Percentiles rank a stretch among this genome's conserved stretches.
These are phyloP conservation scores for Ophiorrhiza pumila DNA, from an alignment of 257 asterid genomes.

Conservation along the genomic window DNA sequence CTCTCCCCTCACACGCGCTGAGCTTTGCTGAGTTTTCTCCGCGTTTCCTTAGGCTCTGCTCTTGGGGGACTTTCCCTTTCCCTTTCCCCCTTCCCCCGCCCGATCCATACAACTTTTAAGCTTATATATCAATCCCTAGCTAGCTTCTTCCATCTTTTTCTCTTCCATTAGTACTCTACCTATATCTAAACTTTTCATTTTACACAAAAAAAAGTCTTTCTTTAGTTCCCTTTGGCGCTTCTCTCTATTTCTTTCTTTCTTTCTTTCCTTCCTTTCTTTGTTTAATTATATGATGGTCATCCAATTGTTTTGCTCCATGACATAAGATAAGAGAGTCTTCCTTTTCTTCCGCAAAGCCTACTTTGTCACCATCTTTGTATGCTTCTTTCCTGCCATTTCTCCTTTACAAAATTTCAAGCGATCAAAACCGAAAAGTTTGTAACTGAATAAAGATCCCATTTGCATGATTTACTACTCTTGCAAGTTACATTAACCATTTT, in stretches of 20 bases:
- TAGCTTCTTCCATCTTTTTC: too few species aligned
- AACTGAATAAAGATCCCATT: constrained; percentile 30
- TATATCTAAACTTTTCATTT: too few species aligned
- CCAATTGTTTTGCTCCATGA: not conserved
- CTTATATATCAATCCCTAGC: too few species aligned
- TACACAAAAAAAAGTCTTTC: too few species aligned
- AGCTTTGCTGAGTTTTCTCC: constrained; percentile 43
- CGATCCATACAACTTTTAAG: too few species aligned
- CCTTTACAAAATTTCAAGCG: not conserved
- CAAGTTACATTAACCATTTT: not conserved
- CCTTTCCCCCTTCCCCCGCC: too few species aligned
- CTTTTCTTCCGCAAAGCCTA: constrained; percentile 50
- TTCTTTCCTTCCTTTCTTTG: not conserved
- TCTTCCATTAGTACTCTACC: too few species aligned
- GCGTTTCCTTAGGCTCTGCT: constrained; percentile 87
- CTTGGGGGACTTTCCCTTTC: constrained; percentile 82
- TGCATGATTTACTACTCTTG: constrained; percentile 40
- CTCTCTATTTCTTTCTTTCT: too few species aligned
- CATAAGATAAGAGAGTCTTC: constrained; percentile 47
- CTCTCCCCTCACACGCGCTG: constrained; percentile 15
- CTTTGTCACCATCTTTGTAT: constrained; percentile 77
- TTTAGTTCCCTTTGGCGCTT: too few species aligned
- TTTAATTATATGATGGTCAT: not conserved
- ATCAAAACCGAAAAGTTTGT: constrained; percentile 12
- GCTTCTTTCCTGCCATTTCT: constrained; percentile 25